Percentiles rank a stretch among this genome's conserved stretches.
Conservation (phyloP, 31 red algal species). For the Bonnemaisonia californica region DNA sequence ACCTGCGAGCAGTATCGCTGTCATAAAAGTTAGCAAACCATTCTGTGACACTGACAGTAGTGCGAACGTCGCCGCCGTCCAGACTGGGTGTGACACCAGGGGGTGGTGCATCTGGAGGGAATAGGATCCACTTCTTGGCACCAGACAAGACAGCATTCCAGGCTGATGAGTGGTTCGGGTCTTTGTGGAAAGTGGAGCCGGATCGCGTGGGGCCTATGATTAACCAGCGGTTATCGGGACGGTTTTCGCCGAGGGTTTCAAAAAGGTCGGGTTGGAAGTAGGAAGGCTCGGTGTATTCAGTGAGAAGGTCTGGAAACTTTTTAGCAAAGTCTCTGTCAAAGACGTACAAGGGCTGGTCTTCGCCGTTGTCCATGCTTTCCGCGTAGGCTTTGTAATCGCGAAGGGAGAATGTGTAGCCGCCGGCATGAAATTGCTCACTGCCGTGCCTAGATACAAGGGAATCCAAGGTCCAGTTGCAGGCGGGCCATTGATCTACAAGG, state of each 20-base stretch:
- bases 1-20: neutral
- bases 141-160: conserved; percentile 77
- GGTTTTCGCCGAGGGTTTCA: conserved; percentile 37
- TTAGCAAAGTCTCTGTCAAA: conserved; percentile 65
- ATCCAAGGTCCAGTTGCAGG: conserved; percentile 44
- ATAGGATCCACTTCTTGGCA: conserved; percentile 71
- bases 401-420: conserved; percentile 42
- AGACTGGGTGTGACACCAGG: conserved; percentile 48
- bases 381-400: conserved; percentile 56
- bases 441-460: conserved; percentile 14
- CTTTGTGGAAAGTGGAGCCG: conserved; percentile 69
- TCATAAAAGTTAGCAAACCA: conserved; percentile 67
- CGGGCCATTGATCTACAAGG: conserved; percentile 20
- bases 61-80: conserved; percentile 30
- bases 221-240: conserved; percentile 71
- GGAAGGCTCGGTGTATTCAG: conserved; percentile 45
- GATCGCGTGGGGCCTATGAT: conserved; percentile 65
- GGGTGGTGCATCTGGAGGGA: conserved; percentile 57
- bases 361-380: conserved; percentile 5
- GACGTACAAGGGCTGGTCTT: conserved; percentile 67
- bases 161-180: conserved; percentile 69
- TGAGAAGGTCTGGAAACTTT: conserved; percentile 16
- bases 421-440: conserved; percentile 21
- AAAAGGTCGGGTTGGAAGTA: conserved; percentile 72
- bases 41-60: conserved; percentile 53